These are phyloP conservation scores for Apiosordaria backusii DNA, from an alignment of 495 filamentous ascomycete species.

Conservation along the genomic window DNA sequence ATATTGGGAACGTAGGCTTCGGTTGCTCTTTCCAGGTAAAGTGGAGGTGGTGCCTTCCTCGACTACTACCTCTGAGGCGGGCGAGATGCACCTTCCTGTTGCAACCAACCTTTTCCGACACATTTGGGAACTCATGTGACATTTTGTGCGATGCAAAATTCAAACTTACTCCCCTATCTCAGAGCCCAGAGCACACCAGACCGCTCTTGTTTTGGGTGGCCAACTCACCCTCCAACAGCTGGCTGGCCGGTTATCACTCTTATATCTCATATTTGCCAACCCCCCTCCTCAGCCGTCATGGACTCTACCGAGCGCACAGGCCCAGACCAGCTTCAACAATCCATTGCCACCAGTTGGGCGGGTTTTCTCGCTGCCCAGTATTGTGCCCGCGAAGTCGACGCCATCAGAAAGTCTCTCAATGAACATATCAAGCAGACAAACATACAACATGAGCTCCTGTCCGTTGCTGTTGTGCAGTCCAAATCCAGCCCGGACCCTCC, in stretches of 20 bases:
- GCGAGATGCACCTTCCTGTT: constrained; percentile 4
- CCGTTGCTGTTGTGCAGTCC: constrained; percentile 13
- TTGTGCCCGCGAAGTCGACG: constrained; percentile 19
- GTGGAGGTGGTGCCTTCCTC: not conserved
- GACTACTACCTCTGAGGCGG: not conserved
- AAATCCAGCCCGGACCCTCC: constrained; percentile 21
- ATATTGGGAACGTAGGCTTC: not conserved
- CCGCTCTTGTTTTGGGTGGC: no score
- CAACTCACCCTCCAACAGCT: no score
- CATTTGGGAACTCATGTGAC: not conserved
- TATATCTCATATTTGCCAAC: no score
- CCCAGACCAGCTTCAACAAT: constrained; percentile 17
- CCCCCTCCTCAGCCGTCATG: no score
- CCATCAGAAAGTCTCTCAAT: constrained; percentile 19
- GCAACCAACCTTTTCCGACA: not conserved
- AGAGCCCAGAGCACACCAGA: no score
- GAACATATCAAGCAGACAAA: constrained; percentile 17
- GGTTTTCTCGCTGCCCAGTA: constrained; percentile 29
- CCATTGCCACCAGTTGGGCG: constrained; percentile 25
- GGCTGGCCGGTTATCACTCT: no score
- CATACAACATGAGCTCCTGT: constrained; percentile 16
- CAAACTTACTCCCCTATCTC: no score
- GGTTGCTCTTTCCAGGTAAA: not conserved
- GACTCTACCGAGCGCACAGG: not conserved
- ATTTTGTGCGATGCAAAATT: not conserved